phyloP scores from a whole-genome alignment of 2,329 filamentous ascomycete species.

The Colletotrichum costaricense region DNA sequence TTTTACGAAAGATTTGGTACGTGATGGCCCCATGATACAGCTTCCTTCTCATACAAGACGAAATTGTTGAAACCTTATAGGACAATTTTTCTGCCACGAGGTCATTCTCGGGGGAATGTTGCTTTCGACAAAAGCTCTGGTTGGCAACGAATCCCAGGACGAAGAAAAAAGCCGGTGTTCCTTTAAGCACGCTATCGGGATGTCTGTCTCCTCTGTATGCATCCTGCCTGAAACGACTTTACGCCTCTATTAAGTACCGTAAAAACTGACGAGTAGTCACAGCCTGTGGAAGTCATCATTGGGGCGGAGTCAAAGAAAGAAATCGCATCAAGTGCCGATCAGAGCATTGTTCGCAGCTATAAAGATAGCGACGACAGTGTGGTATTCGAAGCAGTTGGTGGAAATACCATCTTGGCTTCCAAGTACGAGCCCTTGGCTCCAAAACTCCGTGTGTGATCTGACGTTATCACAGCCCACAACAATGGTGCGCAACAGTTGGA shows the following conservation, averaged over 20 bases:
- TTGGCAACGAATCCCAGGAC: background rate
- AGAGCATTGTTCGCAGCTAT: background rate
- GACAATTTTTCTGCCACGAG: constrained; percentile 20
- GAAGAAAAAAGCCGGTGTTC: background rate
- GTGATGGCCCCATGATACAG: background rate
- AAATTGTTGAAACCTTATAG: constrained; percentile 1
- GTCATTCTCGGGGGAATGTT: constrained; percentile 17
- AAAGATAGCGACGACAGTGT: background rate
- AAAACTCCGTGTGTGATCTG: background rate
- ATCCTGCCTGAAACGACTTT: no score
- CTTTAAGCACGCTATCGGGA: constrained; percentile 2
- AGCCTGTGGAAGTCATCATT: background rate
- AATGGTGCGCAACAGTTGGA: constrained; percentile 10
- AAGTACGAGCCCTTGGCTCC: background rate
- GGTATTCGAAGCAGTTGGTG: constrained; percentile 20
- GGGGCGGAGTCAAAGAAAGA: background rate
- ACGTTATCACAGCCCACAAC: background rate
- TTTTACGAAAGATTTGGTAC: constrained; percentile 12
- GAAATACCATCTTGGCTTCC: constrained; percentile 24
- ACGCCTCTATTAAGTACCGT: background rate
- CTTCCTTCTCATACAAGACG: no score
- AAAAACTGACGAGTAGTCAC: background rate
- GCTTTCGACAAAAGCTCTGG: constrained; percentile 2
- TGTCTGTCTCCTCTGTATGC: background rate
- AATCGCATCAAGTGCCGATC: background rate